Conservation (phyloP, 306 rosid species). For the Pyrus pyrifolia region DNA sequence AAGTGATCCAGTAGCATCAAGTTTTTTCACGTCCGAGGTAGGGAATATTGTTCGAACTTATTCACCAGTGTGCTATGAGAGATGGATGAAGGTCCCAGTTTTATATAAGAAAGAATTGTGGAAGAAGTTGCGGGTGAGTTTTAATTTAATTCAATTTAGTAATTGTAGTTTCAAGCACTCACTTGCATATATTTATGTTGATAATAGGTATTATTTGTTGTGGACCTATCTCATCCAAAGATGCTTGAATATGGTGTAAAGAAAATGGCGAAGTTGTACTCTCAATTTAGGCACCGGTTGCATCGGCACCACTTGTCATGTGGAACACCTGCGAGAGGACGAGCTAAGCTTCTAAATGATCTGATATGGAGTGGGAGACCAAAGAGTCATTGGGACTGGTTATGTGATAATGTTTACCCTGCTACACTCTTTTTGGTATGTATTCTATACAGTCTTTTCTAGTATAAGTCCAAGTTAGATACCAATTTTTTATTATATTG, state of each 20-base stretch:
- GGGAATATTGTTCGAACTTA: background rate
- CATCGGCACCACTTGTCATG: background rate
- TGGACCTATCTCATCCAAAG: background rate
- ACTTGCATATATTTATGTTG: background rate
- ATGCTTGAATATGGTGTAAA: background rate
- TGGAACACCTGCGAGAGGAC: background rate
- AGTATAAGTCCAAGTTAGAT: no score
- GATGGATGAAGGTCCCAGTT: background rate
- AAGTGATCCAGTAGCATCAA: background rate
- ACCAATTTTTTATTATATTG: no score
- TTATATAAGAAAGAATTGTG: background rate
- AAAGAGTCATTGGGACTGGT: background rate
- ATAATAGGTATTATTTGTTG: background rate
- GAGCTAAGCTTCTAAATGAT: background rate
- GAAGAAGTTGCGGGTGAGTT: background rate
- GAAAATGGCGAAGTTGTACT: background rate
- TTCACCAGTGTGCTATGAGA: background rate
- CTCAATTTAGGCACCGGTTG: background rate
- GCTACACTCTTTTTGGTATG: background rate
- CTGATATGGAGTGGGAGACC: background rate
- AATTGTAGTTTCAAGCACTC: background rate
- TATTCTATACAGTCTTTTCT: background rate
- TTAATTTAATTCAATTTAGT: background rate
- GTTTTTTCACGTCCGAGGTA: background rate
- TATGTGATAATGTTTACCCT: background rate